Conservation (phyloP, 129 eudicot species). For the Gnaphalium uliginosum region DNA sequence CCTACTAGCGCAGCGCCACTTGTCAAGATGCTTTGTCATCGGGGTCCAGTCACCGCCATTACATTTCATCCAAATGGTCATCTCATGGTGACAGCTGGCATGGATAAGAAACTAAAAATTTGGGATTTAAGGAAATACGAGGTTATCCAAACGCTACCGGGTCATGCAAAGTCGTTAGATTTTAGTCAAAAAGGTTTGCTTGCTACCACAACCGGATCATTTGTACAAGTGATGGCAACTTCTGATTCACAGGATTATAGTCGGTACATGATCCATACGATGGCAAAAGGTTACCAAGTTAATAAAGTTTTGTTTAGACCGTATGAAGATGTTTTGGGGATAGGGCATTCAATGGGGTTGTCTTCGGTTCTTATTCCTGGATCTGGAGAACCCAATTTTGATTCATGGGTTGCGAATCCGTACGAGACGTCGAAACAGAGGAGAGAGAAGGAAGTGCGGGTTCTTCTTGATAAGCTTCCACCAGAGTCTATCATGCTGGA, state of each 20-base stretch:
- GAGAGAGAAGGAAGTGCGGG: constrained; percentile 78
- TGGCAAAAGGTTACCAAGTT: constrained; percentile 82
- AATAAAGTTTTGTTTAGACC: constrained; percentile 61
- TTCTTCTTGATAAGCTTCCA: constrained; percentile 85
- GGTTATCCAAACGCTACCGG: constrained; percentile 58
- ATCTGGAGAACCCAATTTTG: constrained; percentile 92
- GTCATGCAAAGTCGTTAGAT: constrained; percentile 54
- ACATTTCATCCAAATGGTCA: constrained; percentile 88
- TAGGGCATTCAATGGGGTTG: constrained; percentile 82
- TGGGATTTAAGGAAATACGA: constrained; percentile 87
- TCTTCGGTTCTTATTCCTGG: constrained; percentile 87
- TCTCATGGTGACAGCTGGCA: constrained; percentile 93
- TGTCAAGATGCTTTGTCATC: constrained; percentile 84
- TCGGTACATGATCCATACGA: constrained; percentile 70
- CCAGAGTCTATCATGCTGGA: constrained; percentile 91
- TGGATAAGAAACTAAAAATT: constrained; percentile 78
- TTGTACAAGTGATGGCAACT: constrained; percentile 52
- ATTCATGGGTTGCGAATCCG: constrained; percentile 94
- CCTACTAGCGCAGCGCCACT: constrained; percentile 75
- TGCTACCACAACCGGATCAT: constrained; percentile 63
- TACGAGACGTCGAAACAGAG: constrained; percentile 79
- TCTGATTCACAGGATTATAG: constrained; percentile 49
- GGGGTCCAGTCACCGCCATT: constrained; percentile 69
- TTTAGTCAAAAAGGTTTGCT: constrained; percentile 89
- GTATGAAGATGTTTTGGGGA: constrained; percentile 78